Percentiles rank a stretch among this genome's conserved stretches.
These are phyloP conservation scores for Trichoderma polysporum DNA, from an alignment of 2,329 filamentous ascomycete species.

Conservation along the genomic window DNA sequence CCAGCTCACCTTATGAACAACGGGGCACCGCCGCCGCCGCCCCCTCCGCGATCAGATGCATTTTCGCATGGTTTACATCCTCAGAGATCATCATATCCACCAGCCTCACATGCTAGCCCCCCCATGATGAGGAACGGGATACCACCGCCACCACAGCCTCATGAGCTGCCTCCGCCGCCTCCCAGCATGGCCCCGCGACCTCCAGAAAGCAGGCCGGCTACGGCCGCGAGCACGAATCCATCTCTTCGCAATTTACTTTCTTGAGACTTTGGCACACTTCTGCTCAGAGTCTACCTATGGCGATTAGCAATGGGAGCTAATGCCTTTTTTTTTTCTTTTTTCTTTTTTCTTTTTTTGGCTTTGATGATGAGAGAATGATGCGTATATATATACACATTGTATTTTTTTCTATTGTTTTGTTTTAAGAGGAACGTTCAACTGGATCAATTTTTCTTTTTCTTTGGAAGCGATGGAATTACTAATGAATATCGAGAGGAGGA, in stretches of 20 bases:
- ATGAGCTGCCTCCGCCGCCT: constrained; percentile 29
- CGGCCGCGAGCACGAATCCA: constrained; percentile 74
- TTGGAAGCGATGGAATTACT: not conserved
- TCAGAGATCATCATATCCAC: constrained; percentile 41
- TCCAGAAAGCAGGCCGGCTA: constrained; percentile 48
- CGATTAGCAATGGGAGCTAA: not conserved
- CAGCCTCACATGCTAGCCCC: constrained; percentile 47
- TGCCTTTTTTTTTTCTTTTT: too few species aligned
- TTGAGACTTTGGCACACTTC: constrained; percentile 37
- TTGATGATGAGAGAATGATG: not conserved
- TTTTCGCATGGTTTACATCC: constrained; percentile 44
- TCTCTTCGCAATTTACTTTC: constrained; percentile 73
- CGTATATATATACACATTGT: not conserved
- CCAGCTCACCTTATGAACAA: constrained; percentile 36
- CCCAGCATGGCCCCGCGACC: constrained; percentile 31
- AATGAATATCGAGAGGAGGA: not conserved
- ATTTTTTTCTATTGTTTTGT: not conserved
- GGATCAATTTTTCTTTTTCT: not conserved
- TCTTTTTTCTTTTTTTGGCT: too few species aligned
- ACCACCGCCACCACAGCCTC: constrained; percentile 22
- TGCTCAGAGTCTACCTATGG: not conserved
- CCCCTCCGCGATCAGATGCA: constrained; percentile 32
- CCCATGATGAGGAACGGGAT: constrained; percentile 44
- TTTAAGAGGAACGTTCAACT: not conserved
- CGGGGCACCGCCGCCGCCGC: constrained; percentile 32